Evolutionary conservation across 1,284 basidiomycete species (phyloP).

Genomic region (Naganishia cerealis): DNA sequence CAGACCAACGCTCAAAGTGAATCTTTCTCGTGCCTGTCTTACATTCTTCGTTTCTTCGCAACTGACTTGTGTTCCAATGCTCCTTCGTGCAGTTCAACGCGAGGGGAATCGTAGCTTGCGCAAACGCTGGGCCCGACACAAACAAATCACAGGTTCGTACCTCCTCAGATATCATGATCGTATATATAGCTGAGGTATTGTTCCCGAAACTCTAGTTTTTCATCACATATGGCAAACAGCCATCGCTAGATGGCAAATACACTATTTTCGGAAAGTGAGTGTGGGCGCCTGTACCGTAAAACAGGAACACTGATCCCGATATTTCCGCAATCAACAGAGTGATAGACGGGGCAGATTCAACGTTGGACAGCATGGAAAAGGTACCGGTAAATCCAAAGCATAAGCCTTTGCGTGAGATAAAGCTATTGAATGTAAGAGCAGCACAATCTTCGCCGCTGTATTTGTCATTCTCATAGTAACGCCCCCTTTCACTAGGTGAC

Average conservation of each 20-base stretch:
- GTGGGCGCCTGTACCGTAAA: neutral
- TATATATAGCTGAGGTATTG: neutral
- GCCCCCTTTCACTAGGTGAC: conserved; percentile 63
- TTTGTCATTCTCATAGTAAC: neutral
- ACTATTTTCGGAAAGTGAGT: conserved; percentile 77
- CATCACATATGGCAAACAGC: conserved; percentile 85
- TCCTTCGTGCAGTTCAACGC: conserved; percentile 73
- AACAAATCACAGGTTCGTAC: conserved; percentile 70
- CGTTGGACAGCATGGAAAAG: conserved; percentile 84
- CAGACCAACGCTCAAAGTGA: conserved; percentile 82
- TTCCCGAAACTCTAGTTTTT: conserved; percentile 66
- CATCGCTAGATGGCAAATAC: conserved; percentile 90
- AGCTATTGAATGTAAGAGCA: conserved; percentile 67
- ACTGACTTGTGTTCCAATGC: neutral
- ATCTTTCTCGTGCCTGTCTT: conserved; percentile 30
- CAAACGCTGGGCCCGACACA: conserved; percentile 86
- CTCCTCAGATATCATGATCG: neutral
- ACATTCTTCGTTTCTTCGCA: neutral
- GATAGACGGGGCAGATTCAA: conserved; percentile 88
- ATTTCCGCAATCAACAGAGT: conserved; percentile 58
- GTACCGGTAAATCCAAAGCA: conserved; percentile 88
- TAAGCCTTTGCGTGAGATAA: conserved; percentile 79
- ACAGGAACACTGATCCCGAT: neutral
- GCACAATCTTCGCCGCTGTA: conserved; percentile 1
- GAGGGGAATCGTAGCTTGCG: conserved; percentile 93